Evolutionary conservation across 1,284 basidiomycete species (phyloP), one percentile per base, ranked within the genome.

Genomic region (Puccinia polysora): DNA sequence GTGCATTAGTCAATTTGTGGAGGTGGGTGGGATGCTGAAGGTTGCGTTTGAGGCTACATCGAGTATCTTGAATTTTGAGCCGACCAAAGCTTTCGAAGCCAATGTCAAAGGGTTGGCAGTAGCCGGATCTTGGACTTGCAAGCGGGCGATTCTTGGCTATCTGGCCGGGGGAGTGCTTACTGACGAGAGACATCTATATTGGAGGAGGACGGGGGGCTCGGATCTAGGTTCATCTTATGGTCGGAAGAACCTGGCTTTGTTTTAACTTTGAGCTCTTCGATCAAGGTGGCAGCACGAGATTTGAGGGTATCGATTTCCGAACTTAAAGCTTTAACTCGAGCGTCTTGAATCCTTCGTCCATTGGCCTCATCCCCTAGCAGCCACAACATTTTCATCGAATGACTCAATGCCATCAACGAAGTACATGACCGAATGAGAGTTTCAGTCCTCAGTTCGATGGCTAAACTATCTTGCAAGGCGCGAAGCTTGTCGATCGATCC

Each of bases 371-470:
- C 67, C 8, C 67, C 67, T 36, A 70, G 20, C 18, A 70, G 67
- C 67, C 67, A 70, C 12, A 70, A 23, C 67, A 70, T 70, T 25
- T 70, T 70, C 67, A 70, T 70, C 25, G 56, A 70, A 52, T 70
- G 67, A 23, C 67, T 70, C 8, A 70, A 30, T 40, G 38, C 36
- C 47, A 60, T 50, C 12, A 70, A 49, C 20, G 67, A 70, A 23
- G 67, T 70, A 30, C 67, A 70, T 8, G 67, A 70, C 45, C 67
- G 55, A 32, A 70, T 43, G 8, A 70, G 28, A 14, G 67, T 70
- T 36, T 70, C 67, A 18, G 67, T 50, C 58, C 67, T 43, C 47
- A 70, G 30, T 52, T 70, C 67, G 47, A 70, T 70, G n/a, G 67
- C 67, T 20, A 70, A 53, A 52, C 67, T 70, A 23, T 70, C 67